A percentile compares a stretch with the other conserved stretches of the same genome.
phyloP scores from a whole-genome alignment of 139 green algal species.

The Chlorella sp. region DNA sequence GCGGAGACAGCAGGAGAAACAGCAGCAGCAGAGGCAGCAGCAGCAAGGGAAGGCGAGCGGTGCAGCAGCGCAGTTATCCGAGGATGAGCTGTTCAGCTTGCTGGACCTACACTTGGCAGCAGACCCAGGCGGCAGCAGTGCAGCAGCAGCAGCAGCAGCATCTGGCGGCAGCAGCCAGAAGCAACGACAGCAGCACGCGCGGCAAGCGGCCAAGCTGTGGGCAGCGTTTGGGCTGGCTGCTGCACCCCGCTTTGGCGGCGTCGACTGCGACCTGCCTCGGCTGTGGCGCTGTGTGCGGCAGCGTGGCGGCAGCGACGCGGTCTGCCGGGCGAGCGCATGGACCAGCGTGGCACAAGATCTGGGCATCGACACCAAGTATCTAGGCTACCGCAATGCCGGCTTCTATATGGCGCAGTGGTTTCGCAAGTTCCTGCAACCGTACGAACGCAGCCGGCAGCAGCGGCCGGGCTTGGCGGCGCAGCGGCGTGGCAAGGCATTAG shows the following conservation, averaged over 20 bases:
- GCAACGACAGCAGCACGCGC: background rate
- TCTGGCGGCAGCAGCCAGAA: background rate
- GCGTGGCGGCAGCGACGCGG: background rate
- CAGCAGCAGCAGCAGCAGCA: background rate
- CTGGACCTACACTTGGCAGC: background rate
- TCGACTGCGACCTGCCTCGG: background rate
- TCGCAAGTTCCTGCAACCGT: background rate
- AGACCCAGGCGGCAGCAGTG: background rate
- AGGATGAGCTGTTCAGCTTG: background rate
- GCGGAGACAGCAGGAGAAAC: background rate
- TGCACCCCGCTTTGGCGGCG: background rate
- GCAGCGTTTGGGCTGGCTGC: background rate
- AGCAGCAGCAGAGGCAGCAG: slow-evolving; percentile 3
- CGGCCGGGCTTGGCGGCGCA: background rate
- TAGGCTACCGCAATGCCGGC: background rate
- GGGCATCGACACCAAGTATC: background rate
- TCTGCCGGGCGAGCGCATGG: background rate
- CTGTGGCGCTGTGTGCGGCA: background rate
- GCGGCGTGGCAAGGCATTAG: background rate
- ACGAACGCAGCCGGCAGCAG: slow-evolving; percentile 9
- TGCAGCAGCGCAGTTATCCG: background rate
- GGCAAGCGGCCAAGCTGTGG: background rate
- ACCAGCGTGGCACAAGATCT: background rate
- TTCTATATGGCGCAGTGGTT: background rate
- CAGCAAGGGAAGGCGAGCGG: background rate